Base-by-base conservation (phyloP, 1,139 yeast genomes). In the Debaryomyces sp. region DNA sequence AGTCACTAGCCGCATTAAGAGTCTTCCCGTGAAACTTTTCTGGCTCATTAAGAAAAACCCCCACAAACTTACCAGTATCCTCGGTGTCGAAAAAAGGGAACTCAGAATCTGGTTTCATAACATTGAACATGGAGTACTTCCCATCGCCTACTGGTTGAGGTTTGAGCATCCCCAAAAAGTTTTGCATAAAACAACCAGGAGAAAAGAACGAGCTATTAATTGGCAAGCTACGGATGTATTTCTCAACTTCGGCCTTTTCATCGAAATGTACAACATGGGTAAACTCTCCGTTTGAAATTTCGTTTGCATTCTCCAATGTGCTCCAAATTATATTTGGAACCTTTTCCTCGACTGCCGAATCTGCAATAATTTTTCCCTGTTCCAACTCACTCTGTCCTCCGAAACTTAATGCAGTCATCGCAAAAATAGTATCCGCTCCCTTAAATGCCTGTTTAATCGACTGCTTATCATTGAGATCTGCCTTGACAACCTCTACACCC, bases 401-500 rank as follows among this genome's bases (percentile, higher is more conserved):
- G 2, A 10, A 13, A 12, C 21, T 24, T 5, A 37, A 24, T n/a
- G 30, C n/a, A 10, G 52, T 33, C 38, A 49, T 37, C n/a, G 48
- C 44, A 36, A 47, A 44, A 5, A 50, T 46, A 12, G 46, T 38
- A 34, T 50, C 49, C 1, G 47, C 50, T 4, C 47, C 52, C 17
- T 42, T 21, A 6, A 44, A n/a, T n/a, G 49, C 52, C 22, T 39
- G 22, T 15, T 41, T 29, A 6, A 47, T n/a, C 0, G 50, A 44
- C 4, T 38, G 15, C n/a, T 24, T 29, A 35, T 50, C 45, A 9
- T 23, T 26, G 1, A 43, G 27, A 32, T 52, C 53, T 2, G 41
- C 55, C 18, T 37, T 22, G n/a, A 50, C 51, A 6, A 53, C 48
- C n/a, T 51, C 53, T 6, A 50, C 43, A 3, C 56, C 55, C 23